Base-by-base conservation (phyloP, 192 early-diverging fungal genomes). In the Coemansia sp. region DNA sequence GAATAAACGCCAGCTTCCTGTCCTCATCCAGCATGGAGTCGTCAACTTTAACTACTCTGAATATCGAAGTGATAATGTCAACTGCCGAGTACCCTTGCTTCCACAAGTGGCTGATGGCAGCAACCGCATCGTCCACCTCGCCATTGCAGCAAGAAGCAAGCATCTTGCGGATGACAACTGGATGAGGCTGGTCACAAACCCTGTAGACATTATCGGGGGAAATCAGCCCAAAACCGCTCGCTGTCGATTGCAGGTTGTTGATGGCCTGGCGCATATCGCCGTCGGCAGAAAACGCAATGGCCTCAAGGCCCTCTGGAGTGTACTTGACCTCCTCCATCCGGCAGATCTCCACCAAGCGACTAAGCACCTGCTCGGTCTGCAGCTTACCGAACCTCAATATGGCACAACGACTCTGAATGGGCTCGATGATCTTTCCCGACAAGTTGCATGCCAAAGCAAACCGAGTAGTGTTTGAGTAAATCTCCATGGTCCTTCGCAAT, bases 231-330 rank as follows among this genome's bases (percentile, higher is more conserved):
- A 96, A 97, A 20, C 93, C 94, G 43, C 88, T 87, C 56, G 79
- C 82, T 1, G 94, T 91, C 12, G 93, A 85, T 73, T 97, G 94
- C 39, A 99, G 76, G 54, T 97, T 96, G 64, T 97, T 99, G 61
- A 99, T 83, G 3, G 93, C 96, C 74, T 97, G 96, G 17, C 96
- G 87, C 94, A 99, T 96, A 61, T 99, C 96, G 18, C 96, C 96
- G 56, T 99, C 96, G 11, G 93, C 86, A 30, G 92, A 91, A 65
- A 97, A 99, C 18, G 95, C 90, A 23, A 99, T 76, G 5, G 96
- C 94, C 50, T 95, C 90, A 6, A 97, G 67, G 16, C 94, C 96
- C 56, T 90, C 92, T 1, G 89, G 86, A 30, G 78, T 92, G 68
- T 88, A 90, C 55, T 90, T 76, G 16, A 98, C 88, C 76, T 87